A percentile compares a stretch with the other conserved stretches of the same genome.
These are phyloP conservation scores for Quercus cerris DNA, from an alignment of 306 rosid species.

Conservation along the genomic window DNA sequence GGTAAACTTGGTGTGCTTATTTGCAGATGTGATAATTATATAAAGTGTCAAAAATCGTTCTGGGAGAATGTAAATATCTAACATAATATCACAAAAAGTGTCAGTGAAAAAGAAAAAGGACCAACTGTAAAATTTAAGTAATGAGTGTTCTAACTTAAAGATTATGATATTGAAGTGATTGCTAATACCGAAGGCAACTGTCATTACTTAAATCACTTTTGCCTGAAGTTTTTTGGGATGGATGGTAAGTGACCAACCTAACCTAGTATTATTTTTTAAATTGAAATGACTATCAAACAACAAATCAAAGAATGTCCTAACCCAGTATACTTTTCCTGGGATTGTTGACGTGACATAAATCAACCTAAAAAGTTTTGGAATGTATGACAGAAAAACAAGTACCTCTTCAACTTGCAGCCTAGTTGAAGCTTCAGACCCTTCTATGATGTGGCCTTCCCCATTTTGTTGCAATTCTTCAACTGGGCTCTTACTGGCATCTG, in stretches of 20 bases:
- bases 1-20: not conserved
- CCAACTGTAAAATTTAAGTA: not conserved
- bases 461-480: constrained; percentile 32
- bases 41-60: not conserved
- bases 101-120: not conserved
- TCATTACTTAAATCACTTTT: not conserved
- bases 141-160: not conserved
- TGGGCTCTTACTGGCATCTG: constrained; percentile 7
- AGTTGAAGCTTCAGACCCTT: constrained; percentile 31
- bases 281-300: constrained; percentile 4
- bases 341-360: not conserved
- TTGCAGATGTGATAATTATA: not conserved
- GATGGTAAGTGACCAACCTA: not conserved
- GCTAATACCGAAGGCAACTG: not conserved
- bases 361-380: constrained; percentile 10
- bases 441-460: constrained; percentile 26
- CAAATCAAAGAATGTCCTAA: not conserved
- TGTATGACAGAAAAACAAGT: constrained; percentile 21
- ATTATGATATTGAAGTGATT: not conserved
- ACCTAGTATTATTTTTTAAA: constrained; percentile 10
- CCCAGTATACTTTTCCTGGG: not conserved
- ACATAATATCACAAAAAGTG: not conserved
- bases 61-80: not conserved
- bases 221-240: not conserved
- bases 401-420: constrained; percentile 53